A percentile compares a stretch with the other conserved stretches of the same genome.
These are phyloP conservation scores for Lentinula sp. DNA, from an alignment of 768 basidiomycete genomes.

Conservation along the genomic window DNA sequence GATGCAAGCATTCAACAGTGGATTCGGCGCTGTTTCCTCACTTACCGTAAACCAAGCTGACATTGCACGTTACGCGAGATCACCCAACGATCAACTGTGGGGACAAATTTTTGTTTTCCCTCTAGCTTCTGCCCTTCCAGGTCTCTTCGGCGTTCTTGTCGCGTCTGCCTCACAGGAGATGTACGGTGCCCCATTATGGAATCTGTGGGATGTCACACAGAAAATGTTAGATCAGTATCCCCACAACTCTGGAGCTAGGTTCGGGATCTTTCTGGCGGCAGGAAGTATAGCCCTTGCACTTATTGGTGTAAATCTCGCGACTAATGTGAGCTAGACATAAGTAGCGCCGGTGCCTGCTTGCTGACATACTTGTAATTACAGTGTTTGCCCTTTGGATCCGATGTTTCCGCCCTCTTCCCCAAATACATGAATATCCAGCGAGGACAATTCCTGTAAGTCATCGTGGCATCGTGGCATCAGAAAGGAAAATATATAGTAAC, in stretches of 20 bases:
- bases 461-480: background rate
- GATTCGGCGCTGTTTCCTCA: conserved; percentile 8
- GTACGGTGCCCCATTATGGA: conserved; percentile 8
- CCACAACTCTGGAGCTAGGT: conserved; percentile 5
- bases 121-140: conserved; percentile 8
- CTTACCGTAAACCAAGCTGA: conserved; percentile 10
- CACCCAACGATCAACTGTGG: conserved; percentile 8
- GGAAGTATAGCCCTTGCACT: conserved; percentile 9
- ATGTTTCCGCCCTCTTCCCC: conserved; percentile 12
- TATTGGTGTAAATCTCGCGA: conserved; percentile 9
- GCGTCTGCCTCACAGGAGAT: conserved; percentile 7
- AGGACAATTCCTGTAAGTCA: conserved; percentile 10
- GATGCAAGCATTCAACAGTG: conserved; percentile 9
- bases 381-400: conserved; percentile 11
- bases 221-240: conserved; percentile 9
- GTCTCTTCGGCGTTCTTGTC: conserved; percentile 7
- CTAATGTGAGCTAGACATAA: conserved; percentile 3
- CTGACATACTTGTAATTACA: background rate
- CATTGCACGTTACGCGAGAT: conserved; percentile 8
- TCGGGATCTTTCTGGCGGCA: conserved; percentile 7
- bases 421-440: conserved; percentile 12
- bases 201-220: conserved; percentile 10
- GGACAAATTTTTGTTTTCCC: conserved; percentile 9
- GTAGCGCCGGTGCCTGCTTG: background rate
- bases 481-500: background rate